Percentiles rank a stretch among this genome's conserved stretches.
Conservation (phyloP, 2,329 filamentous ascomycete genomes). For the Beauveria pseudobassiana region DNA sequence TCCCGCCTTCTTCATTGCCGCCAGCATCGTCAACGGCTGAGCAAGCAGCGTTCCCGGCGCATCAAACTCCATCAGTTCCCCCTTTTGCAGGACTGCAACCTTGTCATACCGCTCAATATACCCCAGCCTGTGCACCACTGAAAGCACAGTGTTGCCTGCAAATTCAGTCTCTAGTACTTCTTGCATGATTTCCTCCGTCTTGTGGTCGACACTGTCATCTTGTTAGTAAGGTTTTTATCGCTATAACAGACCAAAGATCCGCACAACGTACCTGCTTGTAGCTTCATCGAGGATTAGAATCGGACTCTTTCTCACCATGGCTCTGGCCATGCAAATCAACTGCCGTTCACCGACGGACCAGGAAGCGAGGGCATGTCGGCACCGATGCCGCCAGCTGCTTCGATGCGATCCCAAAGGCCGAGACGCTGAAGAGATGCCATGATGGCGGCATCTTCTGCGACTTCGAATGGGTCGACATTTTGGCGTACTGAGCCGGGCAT, state of each 20-base stretch:
- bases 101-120: constrained; percentile 44
- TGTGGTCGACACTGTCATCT: constrained; percentile 23
- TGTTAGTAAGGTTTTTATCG: background rate
- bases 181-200: constrained; percentile 27
- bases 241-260: background rate
- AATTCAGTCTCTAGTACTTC: constrained; percentile 25
- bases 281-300: constrained; percentile 34
- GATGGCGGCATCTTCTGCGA: constrained; percentile 32
- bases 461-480: constrained; percentile 39
- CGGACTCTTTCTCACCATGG: constrained; percentile 26
- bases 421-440: constrained; percentile 36
- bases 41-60: background rate
- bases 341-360: constrained; percentile 38
- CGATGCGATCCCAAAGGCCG: constrained; percentile 33
- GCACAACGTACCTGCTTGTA: constrained; percentile 21
- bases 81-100: constrained; percentile 55
- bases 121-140: constrained; percentile 32
- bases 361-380: constrained; percentile 21
- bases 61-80: constrained; percentile 3
- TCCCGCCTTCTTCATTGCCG: background rate
- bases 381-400: constrained; percentile 31
- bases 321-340: constrained; percentile 31
- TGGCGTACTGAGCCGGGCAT: constrained; percentile 36
- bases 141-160: constrained; percentile 41
- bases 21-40: background rate